A percentile compares a stretch with the other conserved stretches of the same genome.
These are phyloP conservation scores for Clitopilus hobsonii DNA, from an alignment of 768 basidiomycete species.

Conservation along the genomic window DNA sequence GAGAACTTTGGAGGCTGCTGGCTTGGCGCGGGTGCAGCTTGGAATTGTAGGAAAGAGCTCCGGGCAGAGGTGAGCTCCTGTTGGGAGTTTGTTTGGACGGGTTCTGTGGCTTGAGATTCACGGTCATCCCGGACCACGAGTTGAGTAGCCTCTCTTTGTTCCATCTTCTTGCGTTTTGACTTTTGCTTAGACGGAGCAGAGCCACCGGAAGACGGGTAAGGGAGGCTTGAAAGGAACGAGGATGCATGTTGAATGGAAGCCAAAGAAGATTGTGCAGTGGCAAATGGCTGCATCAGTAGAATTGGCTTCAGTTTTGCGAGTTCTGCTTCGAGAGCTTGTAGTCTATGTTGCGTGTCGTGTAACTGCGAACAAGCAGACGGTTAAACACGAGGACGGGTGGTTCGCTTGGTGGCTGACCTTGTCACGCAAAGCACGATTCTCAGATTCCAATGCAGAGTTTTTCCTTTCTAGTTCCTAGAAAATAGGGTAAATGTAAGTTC, in stretches of 20 bases:
- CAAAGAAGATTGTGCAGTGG: constrained; percentile 14
- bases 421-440: constrained; percentile 56
- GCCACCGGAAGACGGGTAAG: constrained; percentile 19
- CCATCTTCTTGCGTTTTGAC: constrained; percentile 16
- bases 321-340: constrained; percentile 57
- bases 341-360: constrained; percentile 48
- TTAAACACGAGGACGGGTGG: background rate
- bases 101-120: constrained; percentile 8
- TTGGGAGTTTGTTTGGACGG: background rate
- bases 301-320: constrained; percentile 62
- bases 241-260: constrained; percentile 17
- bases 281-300: constrained; percentile 58
- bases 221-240: constrained; percentile 17
- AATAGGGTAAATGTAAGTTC: constrained; percentile 5
- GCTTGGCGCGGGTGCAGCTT: constrained; percentile 10
- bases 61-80: constrained; percentile 5
- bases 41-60: constrained; percentile 16
- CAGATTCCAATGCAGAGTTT: constrained; percentile 46
- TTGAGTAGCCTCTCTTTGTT: background rate
- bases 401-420: constrained; percentile 38
- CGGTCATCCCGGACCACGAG: background rate
- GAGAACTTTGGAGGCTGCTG: constrained; percentile 12
- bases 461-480: constrained; percentile 53
- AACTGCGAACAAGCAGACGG: constrained; percentile 36
- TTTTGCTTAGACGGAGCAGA: constrained; percentile 15